Base-by-base conservation (phyloP, 169 alveolate species). In the Eimeria acervulina region DNA sequence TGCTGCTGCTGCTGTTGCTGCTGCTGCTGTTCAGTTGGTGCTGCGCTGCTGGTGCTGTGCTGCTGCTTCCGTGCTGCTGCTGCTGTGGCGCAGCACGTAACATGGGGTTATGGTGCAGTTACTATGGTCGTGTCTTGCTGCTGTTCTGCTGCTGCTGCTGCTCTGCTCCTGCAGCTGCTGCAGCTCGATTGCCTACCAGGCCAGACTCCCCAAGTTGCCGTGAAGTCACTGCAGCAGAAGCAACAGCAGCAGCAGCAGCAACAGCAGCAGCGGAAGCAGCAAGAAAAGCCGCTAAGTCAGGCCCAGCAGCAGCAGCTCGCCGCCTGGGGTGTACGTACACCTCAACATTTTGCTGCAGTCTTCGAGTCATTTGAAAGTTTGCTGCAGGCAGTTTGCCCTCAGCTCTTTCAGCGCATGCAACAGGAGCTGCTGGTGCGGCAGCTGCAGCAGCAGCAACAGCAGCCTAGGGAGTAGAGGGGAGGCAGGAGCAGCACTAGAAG, bases 331-430 rank as follows among this genome's bases (percentile, higher is more conserved):
- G 38, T 74, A 26, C 85, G 85, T 33, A 33, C 38, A 28, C 85
- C 85, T 33, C 52, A 26, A 31, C 44, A 15, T 33, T 42, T 42
- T 33, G 38, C 23, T 33, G 47, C 44, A 28, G n/a, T 31, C 6
- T 74, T 74, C 17, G 85, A 74, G 47, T 19, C 85, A 15, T 74
- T 74, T 33, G 85, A 74, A 17, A 42, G 85, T 21, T 33, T 74
- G 85, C 85, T 74, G 85, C 85, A 74, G 85, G 85, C 85, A 15
- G 85, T 74, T 23, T 74, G 85, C 17, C 85, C 85, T 6, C 28
- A 28, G n/a, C 28, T 28, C 51, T 74, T 74, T 33, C 85, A 74
- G 17, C 85, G 47, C 7, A 74, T 74, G 85, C 85, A 74, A 42
- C 85, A 74, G 47, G 85, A 26, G 85, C 17, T 74, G 85, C 85